Evolutionary conservation across 495 filamentous ascomycete genomes (phyloP).

Genomic region (Aspergillus avenaceus): DNA sequence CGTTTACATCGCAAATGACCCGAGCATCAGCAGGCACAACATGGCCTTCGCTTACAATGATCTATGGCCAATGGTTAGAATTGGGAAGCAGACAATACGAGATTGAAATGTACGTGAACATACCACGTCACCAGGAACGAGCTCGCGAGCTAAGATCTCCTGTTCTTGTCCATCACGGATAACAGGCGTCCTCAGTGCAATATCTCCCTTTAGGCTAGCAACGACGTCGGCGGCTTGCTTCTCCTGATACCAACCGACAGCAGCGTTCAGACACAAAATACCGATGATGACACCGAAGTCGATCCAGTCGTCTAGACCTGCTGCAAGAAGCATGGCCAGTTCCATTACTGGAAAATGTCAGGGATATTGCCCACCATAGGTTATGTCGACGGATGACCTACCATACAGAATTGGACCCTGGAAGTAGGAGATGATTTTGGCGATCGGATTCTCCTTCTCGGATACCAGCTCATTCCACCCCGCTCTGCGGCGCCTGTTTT

Average conservation of each 20-base stretch:
- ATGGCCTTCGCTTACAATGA: conserved; percentile 66
- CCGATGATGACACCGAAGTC: conserved; percentile 82
- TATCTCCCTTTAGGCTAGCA: conserved; percentile 73
- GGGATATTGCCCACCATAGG: background rate
- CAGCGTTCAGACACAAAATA: conserved; percentile 70
- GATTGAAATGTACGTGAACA: conserved; percentile 20
- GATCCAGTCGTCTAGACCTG: conserved; percentile 72
- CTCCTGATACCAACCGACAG: conserved; percentile 79
- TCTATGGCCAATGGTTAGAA: conserved; percentile 30
- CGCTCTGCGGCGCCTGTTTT: conserved; percentile 52
- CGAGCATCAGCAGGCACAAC: conserved; percentile 68
- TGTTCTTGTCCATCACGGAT: conserved; percentile 62
- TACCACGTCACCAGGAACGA: conserved; percentile 79
- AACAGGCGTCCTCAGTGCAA: conserved; percentile 68
- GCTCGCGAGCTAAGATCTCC: conserved; percentile 67
- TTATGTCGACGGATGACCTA: conserved; percentile 32
- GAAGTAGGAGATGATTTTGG: conserved; percentile 71
- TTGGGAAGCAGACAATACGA: background rate
- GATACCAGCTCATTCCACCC: conserved; percentile 71
- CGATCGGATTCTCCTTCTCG: conserved; percentile 70
- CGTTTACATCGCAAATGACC: conserved; percentile 67
- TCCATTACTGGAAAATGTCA: conserved; percentile 64
- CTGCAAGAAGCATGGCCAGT: conserved; percentile 69
- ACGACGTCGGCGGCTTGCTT: conserved; percentile 82
- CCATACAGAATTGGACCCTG: conserved; percentile 78